Evolutionary conservation across 441 rosid genomes (phyloP).

Genomic region (Populus hybrid): DNA sequence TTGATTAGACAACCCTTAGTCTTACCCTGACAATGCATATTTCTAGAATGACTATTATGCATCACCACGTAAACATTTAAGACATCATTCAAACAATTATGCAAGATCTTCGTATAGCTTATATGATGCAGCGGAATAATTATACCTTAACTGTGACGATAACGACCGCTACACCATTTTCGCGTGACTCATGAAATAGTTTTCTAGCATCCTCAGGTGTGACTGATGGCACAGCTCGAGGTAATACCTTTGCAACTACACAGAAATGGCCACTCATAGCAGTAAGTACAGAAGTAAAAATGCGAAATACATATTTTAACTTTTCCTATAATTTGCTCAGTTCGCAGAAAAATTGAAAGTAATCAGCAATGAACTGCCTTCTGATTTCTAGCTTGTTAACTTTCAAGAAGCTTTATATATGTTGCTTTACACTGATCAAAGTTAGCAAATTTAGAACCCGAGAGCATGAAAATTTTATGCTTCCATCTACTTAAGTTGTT

Average conservation of each 20-base stretch:
- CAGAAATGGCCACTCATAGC: background rate
- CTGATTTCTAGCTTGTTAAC: background rate
- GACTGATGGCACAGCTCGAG: conserved; percentile 32
- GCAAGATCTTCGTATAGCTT: background rate
- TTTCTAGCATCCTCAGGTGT: conserved; percentile 32
- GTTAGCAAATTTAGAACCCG: background rate
- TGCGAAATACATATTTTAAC: background rate
- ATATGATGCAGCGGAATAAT: background rate
- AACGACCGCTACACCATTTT: conserved; percentile 28
- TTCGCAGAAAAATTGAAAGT: background rate
- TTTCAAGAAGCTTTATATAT: background rate
- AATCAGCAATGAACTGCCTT: background rate
- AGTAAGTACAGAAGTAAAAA: background rate
- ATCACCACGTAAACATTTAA: background rate
- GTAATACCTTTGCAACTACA: conserved; percentile 30
- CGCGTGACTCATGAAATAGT: conserved; percentile 27
- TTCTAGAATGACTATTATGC: background rate
- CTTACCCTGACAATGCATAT: background rate
- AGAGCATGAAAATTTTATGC: background rate
- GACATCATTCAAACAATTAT: background rate
- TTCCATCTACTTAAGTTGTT: background rate
- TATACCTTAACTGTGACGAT: conserved; percentile 35
- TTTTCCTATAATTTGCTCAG: background rate
- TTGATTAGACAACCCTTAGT: background rate
- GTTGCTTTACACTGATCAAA: background rate